Percentiles rank a stretch among this genome's conserved stretches.
Evolutionary conservation across 768 basidiomycete genomes (phyloP).

Genomic region (Phanerodontia chrysosporium): DNA sequence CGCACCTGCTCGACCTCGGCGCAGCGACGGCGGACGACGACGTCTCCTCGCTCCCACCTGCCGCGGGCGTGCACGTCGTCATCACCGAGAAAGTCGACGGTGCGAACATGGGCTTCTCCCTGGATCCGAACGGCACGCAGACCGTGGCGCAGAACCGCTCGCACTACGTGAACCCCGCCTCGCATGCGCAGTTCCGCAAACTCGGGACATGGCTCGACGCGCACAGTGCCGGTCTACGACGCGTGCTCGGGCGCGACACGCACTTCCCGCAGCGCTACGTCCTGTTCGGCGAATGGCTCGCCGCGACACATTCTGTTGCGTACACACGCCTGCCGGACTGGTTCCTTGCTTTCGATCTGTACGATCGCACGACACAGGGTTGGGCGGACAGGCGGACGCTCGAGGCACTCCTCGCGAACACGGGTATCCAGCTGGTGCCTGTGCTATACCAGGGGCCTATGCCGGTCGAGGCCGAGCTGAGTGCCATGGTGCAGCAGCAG

Average conservation of each 20-base stretch:
- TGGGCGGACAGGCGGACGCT: constrained; percentile 39
- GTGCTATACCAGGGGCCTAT: constrained; percentile 39
- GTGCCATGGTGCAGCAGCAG: constrained; percentile 39
- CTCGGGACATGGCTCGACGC: constrained; percentile 51
- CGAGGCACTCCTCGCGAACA: constrained; percentile 30
- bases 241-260: constrained; percentile 41
- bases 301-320: constrained; percentile 55
- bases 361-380: constrained; percentile 42
- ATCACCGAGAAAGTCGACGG: constrained; percentile 67
- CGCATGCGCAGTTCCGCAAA: constrained; percentile 60
- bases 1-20: constrained; percentile 55
- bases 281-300: constrained; percentile 63
- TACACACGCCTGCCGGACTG: constrained; percentile 50
- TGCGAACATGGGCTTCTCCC: constrained; percentile 62
- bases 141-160: constrained; percentile 60
- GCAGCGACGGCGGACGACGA: constrained; percentile 52
- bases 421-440: constrained; percentile 41
- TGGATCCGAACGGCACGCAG: constrained; percentile 40
- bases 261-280: constrained; percentile 53
- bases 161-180: constrained; percentile 49
- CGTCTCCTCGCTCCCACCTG: neutral
- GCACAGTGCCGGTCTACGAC: constrained; percentile 40
- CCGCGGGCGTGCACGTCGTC: constrained; percentile 28
- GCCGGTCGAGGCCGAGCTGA: constrained; percentile 36
- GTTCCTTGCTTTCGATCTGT: constrained; percentile 59